Base-by-base conservation (phyloP, 768 basidiomycete genomes). In the Psilocybe cubensis region DNA sequence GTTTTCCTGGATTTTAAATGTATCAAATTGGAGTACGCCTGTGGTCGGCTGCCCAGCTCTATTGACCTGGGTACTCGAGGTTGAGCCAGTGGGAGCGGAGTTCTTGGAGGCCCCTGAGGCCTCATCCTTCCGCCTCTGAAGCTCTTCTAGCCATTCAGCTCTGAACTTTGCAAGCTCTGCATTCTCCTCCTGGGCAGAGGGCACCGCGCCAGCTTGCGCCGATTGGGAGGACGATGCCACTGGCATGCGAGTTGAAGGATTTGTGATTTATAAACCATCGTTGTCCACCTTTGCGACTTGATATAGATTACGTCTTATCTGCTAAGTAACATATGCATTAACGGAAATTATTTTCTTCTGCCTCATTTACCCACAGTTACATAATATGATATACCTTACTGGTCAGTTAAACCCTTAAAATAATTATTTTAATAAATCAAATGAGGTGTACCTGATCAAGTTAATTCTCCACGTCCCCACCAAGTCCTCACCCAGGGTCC, bases 81-180 rank as follows among this genome's bases (percentile, higher is more conserved):
- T 44, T 10, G 52, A 12, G 27, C 18, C 23, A 31, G 9, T 42
- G n/a, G 47, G 23, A 24, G 23, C 47, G 20, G n/a, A 12, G 28
- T 29, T 42, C 31, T 47, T 31, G 51, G 29, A 28, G 40, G 47
- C 31, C 25, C 46, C 46, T 38, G 40, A 14, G 14, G 47, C 40
- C n/a, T n/a, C n/a, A 29, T 60, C 64, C 56, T 72, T 78, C 44
- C 72, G 75, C 41, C 72, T 74, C 59, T 71, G 75, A 14, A 92
- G 79, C 68, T 92, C 91, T 25, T 76, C 78, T 64, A 81, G 81
- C 92, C 92, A 94, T 76, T 81, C 80, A 57, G 83, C 82, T 71
- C 92, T 81, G 71, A 94, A 94, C 42, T 72, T 71, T 8, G 75
- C 80, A 60, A 94, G 84, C 64, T 92, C 91, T 4, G 78, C 75